Conservation (phyloP, 2,329 filamentous ascomycete genomes). For the Gnomoniopsis smithogilvyi region DNA sequence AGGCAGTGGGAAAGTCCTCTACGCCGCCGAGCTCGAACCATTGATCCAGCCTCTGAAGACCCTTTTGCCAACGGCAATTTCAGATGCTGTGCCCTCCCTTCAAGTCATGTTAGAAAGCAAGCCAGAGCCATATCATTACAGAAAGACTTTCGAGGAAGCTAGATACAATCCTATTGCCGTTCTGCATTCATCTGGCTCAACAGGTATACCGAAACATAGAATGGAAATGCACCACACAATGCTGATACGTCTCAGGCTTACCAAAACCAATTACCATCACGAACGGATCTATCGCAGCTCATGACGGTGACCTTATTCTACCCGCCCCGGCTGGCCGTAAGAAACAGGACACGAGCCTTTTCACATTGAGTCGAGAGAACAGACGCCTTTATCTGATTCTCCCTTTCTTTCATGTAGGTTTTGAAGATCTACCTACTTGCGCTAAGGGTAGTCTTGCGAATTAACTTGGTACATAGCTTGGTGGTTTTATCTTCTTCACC, state of each 20-base stretch:
- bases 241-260: slow-evolving; percentile 7
- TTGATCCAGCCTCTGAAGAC: neutral
- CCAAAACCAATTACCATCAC: slow-evolving; percentile 22
- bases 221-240: neutral
- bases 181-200: slow-evolving; percentile 26
- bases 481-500: slow-evolving; percentile 17
- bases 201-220: slow-evolving; percentile 15
- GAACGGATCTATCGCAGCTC: slow-evolving; percentile 19
- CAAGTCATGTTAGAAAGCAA: slow-evolving; percentile 9
- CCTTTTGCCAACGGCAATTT: neutral
- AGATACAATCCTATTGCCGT: slow-evolving; percentile 21
- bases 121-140: slow-evolving; percentile 17
- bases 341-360: slow-evolving; percentile 19
- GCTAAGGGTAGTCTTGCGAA: neutral
- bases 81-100: neutral
- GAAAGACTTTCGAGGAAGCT: slow-evolving; percentile 21
- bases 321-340: slow-evolving; percentile 17
- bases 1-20: slow-evolving; percentile 18
- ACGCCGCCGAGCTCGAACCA: slow-evolving; percentile 15
- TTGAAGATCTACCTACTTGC: neutral
- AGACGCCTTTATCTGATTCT: slow-evolving; percentile 21
- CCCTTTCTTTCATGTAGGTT: slow-evolving; percentile 24
- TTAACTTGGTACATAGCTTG: slow-evolving; percentile 16
- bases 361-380: slow-evolving; percentile 19
- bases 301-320: slow-evolving; percentile 20